Conservation (phyloP, 192 early-diverging fungal species). For the Coemansia sp. region DNA sequence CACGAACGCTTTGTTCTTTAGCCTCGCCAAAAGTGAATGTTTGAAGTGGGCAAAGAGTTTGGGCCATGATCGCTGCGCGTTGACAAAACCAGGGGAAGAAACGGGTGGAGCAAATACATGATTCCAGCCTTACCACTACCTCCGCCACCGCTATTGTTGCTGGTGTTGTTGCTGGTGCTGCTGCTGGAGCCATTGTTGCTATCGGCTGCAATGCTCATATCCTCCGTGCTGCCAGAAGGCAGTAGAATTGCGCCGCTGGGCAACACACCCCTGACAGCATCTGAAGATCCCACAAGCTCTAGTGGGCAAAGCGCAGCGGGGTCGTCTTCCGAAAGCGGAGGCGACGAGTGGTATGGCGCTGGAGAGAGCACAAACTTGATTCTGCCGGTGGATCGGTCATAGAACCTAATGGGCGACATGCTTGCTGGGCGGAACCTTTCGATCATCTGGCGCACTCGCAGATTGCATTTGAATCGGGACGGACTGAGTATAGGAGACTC, state of each 20-base stretch:
- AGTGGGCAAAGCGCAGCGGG: neutral
- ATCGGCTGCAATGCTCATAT: slow-evolving; percentile 13
- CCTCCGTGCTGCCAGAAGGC: slow-evolving; percentile 29
- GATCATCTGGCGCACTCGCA: slow-evolving; percentile 42
- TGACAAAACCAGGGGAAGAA: slow-evolving; percentile 39
- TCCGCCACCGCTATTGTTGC: neutral
- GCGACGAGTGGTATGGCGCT: slow-evolving; percentile 11
- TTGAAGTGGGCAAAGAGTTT: slow-evolving; percentile 19
- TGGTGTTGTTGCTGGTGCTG: neutral
- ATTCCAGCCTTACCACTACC: slow-evolving; percentile 13
- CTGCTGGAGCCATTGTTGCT: neutral
- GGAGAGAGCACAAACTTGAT: slow-evolving; percentile 47
- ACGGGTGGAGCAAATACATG: slow-evolving; percentile 43
- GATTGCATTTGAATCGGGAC: slow-evolving; percentile 41
- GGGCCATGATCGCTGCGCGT: slow-evolving; percentile 31
- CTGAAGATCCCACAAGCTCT: neutral
- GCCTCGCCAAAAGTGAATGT: slow-evolving; percentile 43
- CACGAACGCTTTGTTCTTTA: neutral
- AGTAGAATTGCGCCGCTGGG: slow-evolving; percentile 29
- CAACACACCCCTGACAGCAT: neutral
- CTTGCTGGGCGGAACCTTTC: slow-evolving; percentile 37
- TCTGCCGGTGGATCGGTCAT: slow-evolving; percentile 30
- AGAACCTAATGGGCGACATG: slow-evolving; percentile 42
- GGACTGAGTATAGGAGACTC: slow-evolving; percentile 47
- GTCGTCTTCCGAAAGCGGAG: slow-evolving; percentile 1